Conservation (phyloP, 805 yeast species). For the Dipodascus geniculatus region DNA sequence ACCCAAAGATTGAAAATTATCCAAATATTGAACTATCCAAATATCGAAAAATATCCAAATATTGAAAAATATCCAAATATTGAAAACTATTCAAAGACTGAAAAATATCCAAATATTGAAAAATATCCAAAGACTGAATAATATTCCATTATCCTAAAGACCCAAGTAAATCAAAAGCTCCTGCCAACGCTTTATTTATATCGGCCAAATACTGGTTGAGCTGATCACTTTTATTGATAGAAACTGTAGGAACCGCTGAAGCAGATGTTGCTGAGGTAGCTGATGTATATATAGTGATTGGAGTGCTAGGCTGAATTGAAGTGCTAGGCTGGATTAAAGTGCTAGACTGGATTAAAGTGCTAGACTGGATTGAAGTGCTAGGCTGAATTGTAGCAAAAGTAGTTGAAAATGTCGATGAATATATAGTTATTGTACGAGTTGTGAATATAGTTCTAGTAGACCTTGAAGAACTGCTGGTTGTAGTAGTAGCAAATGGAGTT, state of each 20-base stretch:
- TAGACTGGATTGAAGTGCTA: not conserved
- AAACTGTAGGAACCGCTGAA: not conserved
- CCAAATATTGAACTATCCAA: too few species aligned
- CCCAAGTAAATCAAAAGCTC: not conserved
- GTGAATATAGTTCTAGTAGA: not conserved
- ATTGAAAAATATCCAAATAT: too few species aligned
- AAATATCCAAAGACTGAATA: too few species aligned
- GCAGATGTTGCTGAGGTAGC: not conserved
- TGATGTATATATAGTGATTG: not conserved
- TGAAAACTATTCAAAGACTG: too few species aligned
- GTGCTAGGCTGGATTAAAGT: not conserved
- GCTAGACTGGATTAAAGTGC: not conserved
- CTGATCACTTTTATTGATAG: not conserved
- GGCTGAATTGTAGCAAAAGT: too few species aligned
- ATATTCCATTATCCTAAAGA: too few species aligned
- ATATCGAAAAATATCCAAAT: too few species aligned
- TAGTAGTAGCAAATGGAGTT: not conserved
- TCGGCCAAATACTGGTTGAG: not conserved
- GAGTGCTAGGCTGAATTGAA: not conserved
- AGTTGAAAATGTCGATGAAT: not conserved
- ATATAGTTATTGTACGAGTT: not conserved
- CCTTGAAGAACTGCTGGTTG: not conserved
- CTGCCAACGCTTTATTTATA: not conserved
- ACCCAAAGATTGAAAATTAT: too few species aligned
- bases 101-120: too few species aligned